Base-by-base conservation (phyloP, 306 rosid genomes). In the Fragaria nilgerrensis region DNA sequence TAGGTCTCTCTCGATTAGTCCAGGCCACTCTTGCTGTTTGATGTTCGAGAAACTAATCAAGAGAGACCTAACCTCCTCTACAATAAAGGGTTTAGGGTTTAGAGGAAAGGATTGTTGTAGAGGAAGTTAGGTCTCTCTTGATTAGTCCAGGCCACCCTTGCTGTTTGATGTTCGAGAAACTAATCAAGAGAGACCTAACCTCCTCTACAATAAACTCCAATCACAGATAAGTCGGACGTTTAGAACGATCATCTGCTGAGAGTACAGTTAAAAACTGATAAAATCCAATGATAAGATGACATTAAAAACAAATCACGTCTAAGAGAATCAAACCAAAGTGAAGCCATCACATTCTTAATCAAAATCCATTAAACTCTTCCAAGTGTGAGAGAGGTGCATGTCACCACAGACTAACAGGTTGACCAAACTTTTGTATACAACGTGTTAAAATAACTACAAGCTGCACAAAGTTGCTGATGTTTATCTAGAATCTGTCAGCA, bases 401-500 rank as follows among this genome's bases (percentile, higher is more conserved):
- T n/a, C 50, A n/a, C 0, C 5, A 8, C 56, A 43, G 29, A 48
- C 29, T 16, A 58, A 27, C 56, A 16, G 22, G 29, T 39, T 39
- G 23, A 22, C 13, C 77, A 58, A 43, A 74, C 68, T 56, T 22
- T 20, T 16, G 53, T 39, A 23, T 4, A 27, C 76, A 58, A 15
- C 55, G 19, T 43, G 55, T 27, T 73, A 59, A 17, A 25, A 73
- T 55, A 55, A 22, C 64, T 44, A 16, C 36, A 25, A 23, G 56
- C 69, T 59, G 77, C n/a, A 59, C 13, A 25, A 64, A 45, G 29
- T 43, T 62, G 70, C 45, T 61, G 45, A 62, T 75, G 32, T 12
- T 20, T 2, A 20, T 29, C 78, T 69, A 92, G 83, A 90, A 92
- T 86, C 98, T 86, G 32, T 95, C 92, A 7, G 96, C 98, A 11